phyloP scores from a whole-genome alignment of 345 rosid genomes.

The Rhodomyrtus tomentosa region DNA sequence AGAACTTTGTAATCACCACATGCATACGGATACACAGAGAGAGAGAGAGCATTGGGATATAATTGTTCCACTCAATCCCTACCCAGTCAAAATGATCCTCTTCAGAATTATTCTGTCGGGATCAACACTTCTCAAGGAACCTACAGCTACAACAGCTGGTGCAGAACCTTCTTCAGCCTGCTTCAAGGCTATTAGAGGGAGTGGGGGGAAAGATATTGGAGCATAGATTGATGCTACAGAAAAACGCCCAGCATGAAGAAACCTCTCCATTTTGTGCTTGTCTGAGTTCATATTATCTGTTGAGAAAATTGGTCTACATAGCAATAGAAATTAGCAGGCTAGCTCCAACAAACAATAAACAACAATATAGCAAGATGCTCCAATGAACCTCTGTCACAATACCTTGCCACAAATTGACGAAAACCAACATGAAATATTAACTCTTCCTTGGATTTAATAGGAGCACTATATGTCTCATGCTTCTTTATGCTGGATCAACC shows the following conservation, averaged over 20 bases:
- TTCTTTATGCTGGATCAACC: constrained; percentile 54
- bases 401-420: constrained; percentile 90
- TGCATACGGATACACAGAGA: background rate
- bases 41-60: background rate
- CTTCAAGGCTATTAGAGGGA: constrained; percentile 78
- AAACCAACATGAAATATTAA: constrained; percentile 87
- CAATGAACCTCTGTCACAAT: background rate
- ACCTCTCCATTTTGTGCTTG: constrained; percentile 97
- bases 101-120: constrained; percentile 77
- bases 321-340: background rate
- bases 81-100: constrained; percentile 93
- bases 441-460: constrained; percentile 88
- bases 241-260: constrained; percentile 75
- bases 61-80: background rate
- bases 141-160: constrained; percentile 74
- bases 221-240: constrained; percentile 78
- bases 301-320: constrained; percentile 79
- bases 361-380: background rate
- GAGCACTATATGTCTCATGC: constrained; percentile 61
- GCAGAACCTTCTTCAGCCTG: constrained; percentile 24
- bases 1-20: background rate
- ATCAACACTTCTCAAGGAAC: constrained; percentile 74
- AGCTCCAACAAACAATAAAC: background rate
- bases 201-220: constrained; percentile 73
- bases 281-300: constrained; percentile 67